phyloP scores from a whole-genome alignment of 345 rosid species.

The Alliaria petiolata region DNA sequence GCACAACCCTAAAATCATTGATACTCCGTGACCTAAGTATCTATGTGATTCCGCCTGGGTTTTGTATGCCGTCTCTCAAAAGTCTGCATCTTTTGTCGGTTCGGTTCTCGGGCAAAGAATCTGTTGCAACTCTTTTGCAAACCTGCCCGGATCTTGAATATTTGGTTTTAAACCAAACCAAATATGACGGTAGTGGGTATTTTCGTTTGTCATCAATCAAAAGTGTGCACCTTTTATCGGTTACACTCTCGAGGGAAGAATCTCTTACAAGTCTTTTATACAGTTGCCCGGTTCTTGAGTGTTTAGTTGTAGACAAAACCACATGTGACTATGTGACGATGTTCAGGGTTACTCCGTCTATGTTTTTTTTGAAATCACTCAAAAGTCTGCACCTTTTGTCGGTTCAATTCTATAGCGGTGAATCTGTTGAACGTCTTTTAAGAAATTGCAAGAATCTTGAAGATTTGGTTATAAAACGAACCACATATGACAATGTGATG shows the following conservation, averaged over 20 bases:
- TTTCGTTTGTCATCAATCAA: conserved; percentile 1
- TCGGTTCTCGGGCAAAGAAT: background rate
- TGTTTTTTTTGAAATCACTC: background rate
- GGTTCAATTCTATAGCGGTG: background rate
- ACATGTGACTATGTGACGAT: too few species aligned
- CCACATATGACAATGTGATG: too few species aligned
- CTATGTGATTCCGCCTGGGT: background rate
- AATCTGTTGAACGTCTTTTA: background rate
- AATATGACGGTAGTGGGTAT: too few species aligned
- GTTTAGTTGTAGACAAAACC: background rate
- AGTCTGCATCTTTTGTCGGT: background rate
- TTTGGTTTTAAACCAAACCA: background rate
- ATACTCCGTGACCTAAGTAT: background rate
- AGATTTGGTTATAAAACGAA: background rate
- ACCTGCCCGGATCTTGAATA: background rate
- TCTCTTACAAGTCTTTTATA: background rate
- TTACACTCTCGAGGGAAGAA: background rate
- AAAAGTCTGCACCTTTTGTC: background rate
- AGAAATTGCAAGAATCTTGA: background rate
- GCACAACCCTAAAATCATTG: background rate
- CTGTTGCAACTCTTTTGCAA: background rate
- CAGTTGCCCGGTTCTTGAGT: background rate
- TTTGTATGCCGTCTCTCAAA: background rate
- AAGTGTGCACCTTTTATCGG: background rate
- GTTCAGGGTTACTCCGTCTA: background rate